Conservation (phyloP, 75 land plant species). For the Larix kaempferi region DNA sequence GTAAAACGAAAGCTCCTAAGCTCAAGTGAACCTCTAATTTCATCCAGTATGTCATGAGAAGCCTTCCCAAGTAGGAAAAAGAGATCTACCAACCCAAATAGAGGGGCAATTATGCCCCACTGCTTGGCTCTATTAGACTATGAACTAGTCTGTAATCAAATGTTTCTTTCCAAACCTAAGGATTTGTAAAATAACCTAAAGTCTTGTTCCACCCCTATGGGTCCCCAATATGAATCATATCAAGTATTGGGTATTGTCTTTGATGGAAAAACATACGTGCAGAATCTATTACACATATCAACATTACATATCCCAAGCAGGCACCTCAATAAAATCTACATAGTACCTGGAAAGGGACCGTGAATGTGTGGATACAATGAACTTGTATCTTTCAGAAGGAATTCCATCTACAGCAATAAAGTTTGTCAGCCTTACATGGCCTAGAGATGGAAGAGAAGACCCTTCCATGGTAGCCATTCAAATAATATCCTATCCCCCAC, state of each 20-base stretch:
- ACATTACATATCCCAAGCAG: slow-evolving; percentile 54
- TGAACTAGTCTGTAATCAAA: slow-evolving; percentile 83
- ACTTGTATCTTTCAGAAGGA: slow-evolving; percentile 76
- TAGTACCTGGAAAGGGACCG: slow-evolving; percentile 82
- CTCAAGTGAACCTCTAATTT: slow-evolving; percentile 73
- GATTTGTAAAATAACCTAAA: slow-evolving; percentile 78
- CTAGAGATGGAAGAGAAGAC: slow-evolving; percentile 65
- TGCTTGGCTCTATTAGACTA: slow-evolving; percentile 37
- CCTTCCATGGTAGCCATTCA: slow-evolving; percentile 70
- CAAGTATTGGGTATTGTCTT: slow-evolving; percentile 46
- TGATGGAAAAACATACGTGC: slow-evolving; percentile 84
- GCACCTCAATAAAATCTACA: slow-evolving; percentile 69
- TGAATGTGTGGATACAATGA: slow-evolving; percentile 62
- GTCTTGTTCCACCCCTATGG: slow-evolving; percentile 81
- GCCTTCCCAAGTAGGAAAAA: slow-evolving; percentile 76
- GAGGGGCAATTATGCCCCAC: slow-evolving; percentile 60
- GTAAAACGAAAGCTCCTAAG: slow-evolving; percentile 78
- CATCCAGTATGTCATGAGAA: slow-evolving; percentile 73
- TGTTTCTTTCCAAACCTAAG: slow-evolving; percentile 65
- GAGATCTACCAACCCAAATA: slow-evolving; percentile 77
- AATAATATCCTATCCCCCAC: slow-evolving; percentile 1
- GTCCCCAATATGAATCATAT: slow-evolving; percentile 54
- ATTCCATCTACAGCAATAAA: slow-evolving; percentile 71
- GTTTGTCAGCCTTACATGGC: slow-evolving; percentile 70
- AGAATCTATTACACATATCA: slow-evolving; percentile 77